phyloP scores from a whole-genome alignment of 2,329 filamentous ascomycete genomes.

The Monosporascus sp. region DNA sequence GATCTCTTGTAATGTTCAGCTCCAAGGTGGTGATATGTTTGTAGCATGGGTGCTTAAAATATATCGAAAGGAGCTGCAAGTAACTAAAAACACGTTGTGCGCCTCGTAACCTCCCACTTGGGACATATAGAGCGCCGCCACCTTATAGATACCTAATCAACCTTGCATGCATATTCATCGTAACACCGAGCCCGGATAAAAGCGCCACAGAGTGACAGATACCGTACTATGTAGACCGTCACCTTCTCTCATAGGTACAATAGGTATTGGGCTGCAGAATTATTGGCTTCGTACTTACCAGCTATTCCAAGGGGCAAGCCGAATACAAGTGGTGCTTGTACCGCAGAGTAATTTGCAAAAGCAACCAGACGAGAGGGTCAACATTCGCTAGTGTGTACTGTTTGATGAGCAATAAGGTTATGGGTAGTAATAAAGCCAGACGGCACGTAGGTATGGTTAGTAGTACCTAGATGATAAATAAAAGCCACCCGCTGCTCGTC shows the following conservation, averaged over 20 bases:
- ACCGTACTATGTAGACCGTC: background rate
- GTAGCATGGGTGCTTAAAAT: background rate
- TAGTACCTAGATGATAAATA: background rate
- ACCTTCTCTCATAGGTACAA: background rate
- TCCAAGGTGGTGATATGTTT: too few relatives aligned
- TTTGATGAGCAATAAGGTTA: background rate
- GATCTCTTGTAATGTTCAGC: too few relatives aligned
- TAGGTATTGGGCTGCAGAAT: background rate
- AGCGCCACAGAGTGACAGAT: background rate
- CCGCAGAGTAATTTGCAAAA: too few relatives aligned
- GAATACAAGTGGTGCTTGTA: too few relatives aligned
- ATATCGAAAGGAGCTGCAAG: background rate
- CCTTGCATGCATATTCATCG: too few relatives aligned
- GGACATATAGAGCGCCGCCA: too few relatives aligned
- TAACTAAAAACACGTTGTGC: too few relatives aligned
- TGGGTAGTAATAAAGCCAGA: background rate
- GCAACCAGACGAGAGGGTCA: background rate
- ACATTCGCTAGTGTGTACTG: background rate
- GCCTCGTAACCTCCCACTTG: too few relatives aligned
- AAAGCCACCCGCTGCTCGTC: background rate
- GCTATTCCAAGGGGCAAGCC: background rate
- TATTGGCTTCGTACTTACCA: background rate
- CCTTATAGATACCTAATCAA: too few relatives aligned
- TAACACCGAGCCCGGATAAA: too few relatives aligned
- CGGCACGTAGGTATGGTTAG: background rate